phyloP scores from a whole-genome alignment of 352 stramenopile genomes.

The Saprolegnia parasitica region DNA sequence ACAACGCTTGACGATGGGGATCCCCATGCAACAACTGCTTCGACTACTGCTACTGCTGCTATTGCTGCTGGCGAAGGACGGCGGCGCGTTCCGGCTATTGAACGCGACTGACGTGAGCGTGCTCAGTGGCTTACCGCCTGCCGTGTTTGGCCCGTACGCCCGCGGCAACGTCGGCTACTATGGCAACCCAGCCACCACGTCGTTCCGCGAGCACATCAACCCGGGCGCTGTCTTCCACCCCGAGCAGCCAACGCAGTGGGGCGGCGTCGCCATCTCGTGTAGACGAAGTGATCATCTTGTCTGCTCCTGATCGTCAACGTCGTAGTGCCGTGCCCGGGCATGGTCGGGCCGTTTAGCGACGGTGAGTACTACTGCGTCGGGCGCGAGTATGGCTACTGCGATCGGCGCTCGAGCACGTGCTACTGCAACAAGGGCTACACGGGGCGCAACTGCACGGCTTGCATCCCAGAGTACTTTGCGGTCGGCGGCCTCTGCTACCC shows the following conservation, averaged over 20 bases:
- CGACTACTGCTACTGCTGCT: background rate
- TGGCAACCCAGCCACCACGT: conserved; percentile 59
- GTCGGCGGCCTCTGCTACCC: conserved; percentile 82
- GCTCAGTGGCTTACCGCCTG: background rate
- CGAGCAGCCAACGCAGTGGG: conserved; percentile 32
- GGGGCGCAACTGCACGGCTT: conserved; percentile 84
- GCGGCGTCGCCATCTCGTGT: conserved; percentile 13
- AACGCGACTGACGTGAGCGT: background rate
- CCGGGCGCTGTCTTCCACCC: conserved; percentile 29
- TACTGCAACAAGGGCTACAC: conserved; percentile 93
- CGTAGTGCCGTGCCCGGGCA: conserved; percentile 50
- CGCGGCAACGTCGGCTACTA: conserved; percentile 76
- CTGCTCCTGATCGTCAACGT: conserved; percentile 10
- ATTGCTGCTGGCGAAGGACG: background rate
- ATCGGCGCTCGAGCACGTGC: conserved; percentile 88
- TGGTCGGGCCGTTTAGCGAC: conserved; percentile 84
- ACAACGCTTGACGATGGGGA: too few relatives aligned
- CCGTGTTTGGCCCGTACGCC: conserved; percentile 77
- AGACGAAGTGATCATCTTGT: conserved; percentile 22
- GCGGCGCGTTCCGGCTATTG: background rate
- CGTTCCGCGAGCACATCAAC: conserved; percentile 27
- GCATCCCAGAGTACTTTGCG: conserved; percentile 83
- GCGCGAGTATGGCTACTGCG: conserved; percentile 91
- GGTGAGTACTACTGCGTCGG: conserved; percentile 89
- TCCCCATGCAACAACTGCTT: too few relatives aligned